Conservation (phyloP, 371 early-diverging fungal species). For the Syncephalastrum contaminatum region DNA sequence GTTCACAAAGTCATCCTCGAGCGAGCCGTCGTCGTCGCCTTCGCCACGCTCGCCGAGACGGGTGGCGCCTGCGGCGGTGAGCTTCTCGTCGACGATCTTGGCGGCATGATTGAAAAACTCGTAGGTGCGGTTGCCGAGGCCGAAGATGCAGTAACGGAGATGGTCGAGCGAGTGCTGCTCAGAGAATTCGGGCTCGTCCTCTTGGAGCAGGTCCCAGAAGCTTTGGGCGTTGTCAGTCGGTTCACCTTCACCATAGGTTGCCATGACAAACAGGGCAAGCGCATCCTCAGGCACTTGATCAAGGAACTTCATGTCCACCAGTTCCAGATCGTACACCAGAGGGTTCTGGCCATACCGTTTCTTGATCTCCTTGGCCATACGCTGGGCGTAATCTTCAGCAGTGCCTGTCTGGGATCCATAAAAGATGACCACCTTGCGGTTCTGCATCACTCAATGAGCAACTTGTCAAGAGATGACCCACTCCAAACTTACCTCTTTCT, state of each 20-base stretch:
- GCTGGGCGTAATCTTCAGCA: constrained; percentile 89
- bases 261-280: constrained; percentile 75
- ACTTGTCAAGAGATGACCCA: not conserved
- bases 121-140: constrained; percentile 94
- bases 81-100: constrained; percentile 60
- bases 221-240: constrained; percentile 86
- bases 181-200: constrained; percentile 64
- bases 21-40: constrained; percentile 90
- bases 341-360: constrained; percentile 67
- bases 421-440: constrained; percentile 67
- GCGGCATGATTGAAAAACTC: constrained; percentile 86
- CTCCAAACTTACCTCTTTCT: constrained; percentile 37
- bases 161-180: constrained; percentile 56
- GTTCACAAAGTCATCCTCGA: constrained; percentile 89
- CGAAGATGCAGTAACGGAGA: constrained; percentile 81
- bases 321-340: constrained; percentile 78
- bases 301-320: constrained; percentile 76
- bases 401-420: constrained; percentile 95
- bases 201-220: constrained; percentile 69
- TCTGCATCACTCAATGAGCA: constrained; percentile 19
- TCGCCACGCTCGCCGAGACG: constrained; percentile 80
- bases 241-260: constrained; percentile 87
- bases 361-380: constrained; percentile 75
- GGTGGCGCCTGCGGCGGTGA: constrained; percentile 69
- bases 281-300: constrained; percentile 55